A percentile compares a stretch with the other conserved stretches of the same genome.
Evolutionary conservation across 768 basidiomycete genomes (phyloP).

Genomic region (Termitomyces sp.): DNA sequence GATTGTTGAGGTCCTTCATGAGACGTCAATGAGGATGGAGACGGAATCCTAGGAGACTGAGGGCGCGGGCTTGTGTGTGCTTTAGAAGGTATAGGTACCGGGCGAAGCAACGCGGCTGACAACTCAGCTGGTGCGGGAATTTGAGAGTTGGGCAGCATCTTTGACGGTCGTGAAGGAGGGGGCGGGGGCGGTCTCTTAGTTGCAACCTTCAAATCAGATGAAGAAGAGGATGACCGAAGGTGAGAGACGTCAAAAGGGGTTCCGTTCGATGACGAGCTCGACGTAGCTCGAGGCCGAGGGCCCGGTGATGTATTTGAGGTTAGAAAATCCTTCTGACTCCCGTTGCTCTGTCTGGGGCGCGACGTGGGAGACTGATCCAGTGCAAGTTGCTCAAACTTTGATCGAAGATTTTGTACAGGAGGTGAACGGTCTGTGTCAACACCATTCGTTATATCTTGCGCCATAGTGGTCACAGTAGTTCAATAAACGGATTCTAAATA

Average conservation of each 20-base stretch:
- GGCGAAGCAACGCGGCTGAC: conserved; percentile 50
- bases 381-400: conserved; percentile 69
- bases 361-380: conserved; percentile 15
- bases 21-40: conserved; percentile 5
- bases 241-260: conserved; percentile 23
- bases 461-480: background rate
- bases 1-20: conserved; percentile 20
- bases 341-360: conserved; percentile 2
- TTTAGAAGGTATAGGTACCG: conserved; percentile 38
- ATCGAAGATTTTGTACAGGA: conserved; percentile 67
- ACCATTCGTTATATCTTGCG: conserved; percentile 18
- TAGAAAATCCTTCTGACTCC: conserved; percentile 19
- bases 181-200: conserved; percentile 55
- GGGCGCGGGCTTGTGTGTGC: conserved; percentile 16
- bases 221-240: conserved; percentile 47
- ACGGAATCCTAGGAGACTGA: conserved; percentile 12
- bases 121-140: conserved; percentile 28
- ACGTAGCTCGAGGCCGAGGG: conserved; percentile 39
- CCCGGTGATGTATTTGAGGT: conserved; percentile 24
- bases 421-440: conserved; percentile 55
- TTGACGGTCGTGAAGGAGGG: conserved; percentile 36
- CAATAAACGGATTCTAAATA: background rate
- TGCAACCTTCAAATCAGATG: conserved; percentile 48
- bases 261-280: conserved; percentile 27
- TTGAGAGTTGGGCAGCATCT: conserved; percentile 32